Percentiles rank a stretch among this genome's conserved stretches.
Conservation (phyloP, 148 eudicot genomes). For the Rhododendron simsii region DNA sequence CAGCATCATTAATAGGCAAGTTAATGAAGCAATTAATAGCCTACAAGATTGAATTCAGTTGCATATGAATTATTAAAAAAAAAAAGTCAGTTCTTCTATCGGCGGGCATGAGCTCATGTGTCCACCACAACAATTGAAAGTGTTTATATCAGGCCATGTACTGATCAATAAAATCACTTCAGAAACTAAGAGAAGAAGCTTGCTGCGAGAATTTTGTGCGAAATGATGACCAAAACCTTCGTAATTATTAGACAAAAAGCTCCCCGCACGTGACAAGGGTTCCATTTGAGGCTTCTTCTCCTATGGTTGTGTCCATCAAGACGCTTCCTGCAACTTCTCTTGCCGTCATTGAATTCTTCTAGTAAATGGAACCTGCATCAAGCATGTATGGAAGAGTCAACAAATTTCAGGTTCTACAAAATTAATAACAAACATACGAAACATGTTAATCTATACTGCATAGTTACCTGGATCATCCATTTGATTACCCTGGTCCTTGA, state of each 20-base stretch:
- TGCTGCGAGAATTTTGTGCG: neutral
- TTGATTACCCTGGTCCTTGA: neutral
- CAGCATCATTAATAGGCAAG: neutral
- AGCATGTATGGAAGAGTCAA: neutral
- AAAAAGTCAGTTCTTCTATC: neutral
- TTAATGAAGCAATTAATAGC: neutral
- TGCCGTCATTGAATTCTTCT: constrained; percentile 28
- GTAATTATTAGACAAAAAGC: constrained; percentile 1
- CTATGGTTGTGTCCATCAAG: constrained; percentile 27
- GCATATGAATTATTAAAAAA: neutral
- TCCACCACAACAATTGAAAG: neutral
- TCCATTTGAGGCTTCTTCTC: constrained; percentile 22
- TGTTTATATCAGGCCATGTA: neutral
- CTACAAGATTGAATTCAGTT: neutral
- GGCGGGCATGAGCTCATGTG: neutral
- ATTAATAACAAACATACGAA: neutral
- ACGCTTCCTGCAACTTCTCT: no score
- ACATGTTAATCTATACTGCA: neutral
- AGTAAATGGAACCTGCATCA: constrained; percentile 23
- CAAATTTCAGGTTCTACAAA: neutral
- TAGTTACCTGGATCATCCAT: neutral
- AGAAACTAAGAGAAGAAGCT: neutral
- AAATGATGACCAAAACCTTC: constrained; percentile 10
- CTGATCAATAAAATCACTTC: neutral
- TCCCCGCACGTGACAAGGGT: constrained; percentile 10